phyloP scores from a whole-genome alignment of 371 early-diverging fungal genomes.

The Coemansia sp. region DNA sequence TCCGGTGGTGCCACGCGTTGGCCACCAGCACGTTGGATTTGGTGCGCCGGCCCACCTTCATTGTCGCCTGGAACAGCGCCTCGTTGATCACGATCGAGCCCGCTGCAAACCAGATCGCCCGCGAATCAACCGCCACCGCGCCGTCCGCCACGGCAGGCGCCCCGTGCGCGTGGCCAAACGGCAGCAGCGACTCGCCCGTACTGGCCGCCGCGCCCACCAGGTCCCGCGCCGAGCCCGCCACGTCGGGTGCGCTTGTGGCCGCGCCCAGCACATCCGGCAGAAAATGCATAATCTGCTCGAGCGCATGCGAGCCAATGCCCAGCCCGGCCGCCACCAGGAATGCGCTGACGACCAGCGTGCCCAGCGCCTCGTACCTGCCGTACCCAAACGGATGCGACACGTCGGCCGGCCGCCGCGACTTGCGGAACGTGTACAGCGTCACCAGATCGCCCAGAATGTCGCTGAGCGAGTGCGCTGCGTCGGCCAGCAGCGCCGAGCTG shows the following conservation, averaged over 20 bases:
- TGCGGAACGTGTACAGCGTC: slow-evolving; percentile 67
- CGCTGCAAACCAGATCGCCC: slow-evolving; percentile 71
- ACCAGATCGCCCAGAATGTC: slow-evolving; percentile 70
- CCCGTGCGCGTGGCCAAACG: slow-evolving; percentile 48
- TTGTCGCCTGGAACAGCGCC: slow-evolving; percentile 63
- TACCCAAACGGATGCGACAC: slow-evolving; percentile 65
- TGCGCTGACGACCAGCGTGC: slow-evolving; percentile 65
- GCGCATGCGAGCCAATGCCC: slow-evolving; percentile 67
- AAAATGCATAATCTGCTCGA: slow-evolving; percentile 55
- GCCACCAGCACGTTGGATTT: slow-evolving; percentile 67
- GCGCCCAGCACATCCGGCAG: slow-evolving; percentile 36
- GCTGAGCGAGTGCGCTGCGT: slow-evolving; percentile 67
- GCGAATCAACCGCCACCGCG: slow-evolving; percentile 57
- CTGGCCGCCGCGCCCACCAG: slow-evolving; percentile 8
- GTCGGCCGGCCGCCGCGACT: slow-evolving; percentile 64
- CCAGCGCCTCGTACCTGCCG: slow-evolving; percentile 70
- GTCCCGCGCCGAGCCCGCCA: slow-evolving; percentile 13
- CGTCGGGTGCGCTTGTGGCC: slow-evolving; percentile 10
- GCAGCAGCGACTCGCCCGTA: slow-evolving; percentile 12
- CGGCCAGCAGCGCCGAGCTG: slow-evolving; percentile 70
- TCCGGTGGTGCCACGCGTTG: slow-evolving; percentile 78
- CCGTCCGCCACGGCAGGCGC: slow-evolving; percentile 35
- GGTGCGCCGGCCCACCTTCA: slow-evolving; percentile 62
- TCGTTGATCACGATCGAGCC: slow-evolving; percentile 67
- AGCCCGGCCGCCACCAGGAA: slow-evolving; percentile 62